phyloP scores from a whole-genome alignment of 352 stramenopile genomes.

The Plasmopara muralis region DNA sequence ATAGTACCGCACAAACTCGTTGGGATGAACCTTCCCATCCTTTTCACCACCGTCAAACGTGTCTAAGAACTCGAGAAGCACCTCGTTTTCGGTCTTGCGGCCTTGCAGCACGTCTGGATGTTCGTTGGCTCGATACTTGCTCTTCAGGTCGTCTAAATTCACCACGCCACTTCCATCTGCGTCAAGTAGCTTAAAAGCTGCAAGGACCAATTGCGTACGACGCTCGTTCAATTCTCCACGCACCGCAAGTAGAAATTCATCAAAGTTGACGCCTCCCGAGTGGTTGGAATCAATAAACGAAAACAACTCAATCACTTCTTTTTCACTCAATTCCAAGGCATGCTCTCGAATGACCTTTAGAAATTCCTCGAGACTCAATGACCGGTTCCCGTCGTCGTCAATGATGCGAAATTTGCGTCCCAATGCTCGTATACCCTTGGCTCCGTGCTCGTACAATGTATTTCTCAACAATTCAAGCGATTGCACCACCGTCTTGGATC shows the following conservation, averaged over 20 bases:
- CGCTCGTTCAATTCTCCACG: constrained; percentile 69
- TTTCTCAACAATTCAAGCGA: constrained; percentile 57
- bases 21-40: constrained; percentile 76
- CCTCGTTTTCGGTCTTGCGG: constrained; percentile 58
- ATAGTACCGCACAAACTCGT: constrained; percentile 89
- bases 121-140: constrained; percentile 71
- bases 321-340: constrained; percentile 41
- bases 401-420: constrained; percentile 87
- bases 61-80: constrained; percentile 80
- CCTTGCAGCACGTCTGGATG: constrained; percentile 82
- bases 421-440: constrained; percentile 63
- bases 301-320: constrained; percentile 71
- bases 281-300: constrained; percentile 77
- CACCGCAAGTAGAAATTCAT: constrained; percentile 77
- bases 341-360: constrained; percentile 69
- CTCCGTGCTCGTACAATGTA: constrained; percentile 73
- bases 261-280: constrained; percentile 74
- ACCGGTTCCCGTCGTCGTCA: constrained; percentile 81
- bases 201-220: constrained; percentile 64
- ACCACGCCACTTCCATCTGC: constrained; percentile 63
- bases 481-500: constrained; percentile 49
- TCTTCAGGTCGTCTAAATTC: constrained; percentile 67
- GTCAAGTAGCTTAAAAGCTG: constrained; percentile 76
- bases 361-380: constrained; percentile 70
- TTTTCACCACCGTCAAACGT: constrained; percentile 85